Evolutionary conservation across 495 filamentous ascomycete genomes (phyloP).

Genomic region (Trichoderma gamsii): DNA sequence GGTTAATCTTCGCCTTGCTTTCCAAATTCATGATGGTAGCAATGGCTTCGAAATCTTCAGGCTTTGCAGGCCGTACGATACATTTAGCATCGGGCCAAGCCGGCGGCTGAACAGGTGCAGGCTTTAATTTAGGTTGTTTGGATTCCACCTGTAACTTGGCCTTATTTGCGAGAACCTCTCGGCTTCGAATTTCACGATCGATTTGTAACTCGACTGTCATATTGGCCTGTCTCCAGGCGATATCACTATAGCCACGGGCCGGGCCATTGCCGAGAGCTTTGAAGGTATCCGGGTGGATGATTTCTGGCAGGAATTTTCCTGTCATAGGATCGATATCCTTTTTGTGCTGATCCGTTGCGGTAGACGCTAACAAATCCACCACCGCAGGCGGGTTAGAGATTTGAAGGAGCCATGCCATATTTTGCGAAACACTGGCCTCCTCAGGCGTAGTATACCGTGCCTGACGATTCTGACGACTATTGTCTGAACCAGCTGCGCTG

Average conservation of each 20-base stretch:
- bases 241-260: not conserved
- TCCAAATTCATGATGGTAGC: slow-evolving; percentile 14
- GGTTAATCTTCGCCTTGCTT: not conserved
- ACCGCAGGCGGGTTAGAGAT: not conserved
- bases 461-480: not conserved
- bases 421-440: not conserved
- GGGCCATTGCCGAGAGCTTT: not conserved
- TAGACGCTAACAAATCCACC: not conserved
- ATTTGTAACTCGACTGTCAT: slow-evolving; percentile 7
- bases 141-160: not conserved
- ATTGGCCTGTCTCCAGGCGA: slow-evolving; percentile 9
- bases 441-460: not conserved
- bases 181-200: slow-evolving; percentile 18
- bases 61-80: not conserved
- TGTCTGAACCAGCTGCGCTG: not conserved
- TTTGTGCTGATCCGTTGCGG: slow-evolving; percentile 20
- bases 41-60: slow-evolving; percentile 5
- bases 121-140: not conserved
- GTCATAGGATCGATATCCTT: slow-evolving; percentile 31
- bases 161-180: slow-evolving; percentile 8
- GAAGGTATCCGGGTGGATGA: slow-evolving; percentile 24
- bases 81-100: not conserved
- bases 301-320: slow-evolving; percentile 26
- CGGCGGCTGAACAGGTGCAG: not conserved
- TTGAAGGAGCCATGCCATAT: not conserved